Conservation (phyloP, 2,329 filamentous ascomycete genomes). For the Fusarium concolor region DNA sequence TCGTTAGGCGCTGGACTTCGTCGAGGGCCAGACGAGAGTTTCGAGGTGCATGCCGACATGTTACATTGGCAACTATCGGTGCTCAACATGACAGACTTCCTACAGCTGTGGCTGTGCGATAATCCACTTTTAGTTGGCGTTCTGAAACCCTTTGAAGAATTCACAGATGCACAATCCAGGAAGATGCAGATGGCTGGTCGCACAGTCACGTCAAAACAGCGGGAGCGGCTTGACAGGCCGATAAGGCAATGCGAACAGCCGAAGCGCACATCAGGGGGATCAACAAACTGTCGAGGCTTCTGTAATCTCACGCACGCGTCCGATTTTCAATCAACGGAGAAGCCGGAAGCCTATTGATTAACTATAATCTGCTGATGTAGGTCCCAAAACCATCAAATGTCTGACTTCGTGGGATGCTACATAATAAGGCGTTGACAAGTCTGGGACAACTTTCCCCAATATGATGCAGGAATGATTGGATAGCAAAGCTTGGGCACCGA, state of each 20-base stretch:
- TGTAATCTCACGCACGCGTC: not conserved
- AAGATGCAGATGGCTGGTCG: slow-evolving; percentile 27
- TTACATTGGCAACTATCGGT: slow-evolving; percentile 12
- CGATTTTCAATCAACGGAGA: slow-evolving; percentile 9
- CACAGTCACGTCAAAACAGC: slow-evolving; percentile 40
- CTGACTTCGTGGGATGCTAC: slow-evolving; percentile 29
- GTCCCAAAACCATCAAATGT: slow-evolving; percentile 17
- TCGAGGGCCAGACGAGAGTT: not conserved
- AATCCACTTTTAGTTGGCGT: slow-evolving; percentile 10
- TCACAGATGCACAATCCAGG: slow-evolving; percentile 24
- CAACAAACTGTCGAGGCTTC: slow-evolving; percentile 4
- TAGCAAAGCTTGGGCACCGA: slow-evolving; percentile 41
- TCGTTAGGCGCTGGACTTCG: not conserved
- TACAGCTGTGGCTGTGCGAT: slow-evolving; percentile 15
- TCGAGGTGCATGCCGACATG: not conserved
- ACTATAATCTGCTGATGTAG: slow-evolving; percentile 24
- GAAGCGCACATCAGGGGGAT: slow-evolving; percentile 24
- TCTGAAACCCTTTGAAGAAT: slow-evolving; percentile 12
- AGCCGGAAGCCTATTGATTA: slow-evolving; percentile 20
- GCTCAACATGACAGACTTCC: slow-evolving; percentile 12
- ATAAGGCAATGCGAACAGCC: slow-evolving; percentile 35
- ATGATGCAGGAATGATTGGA: slow-evolving; percentile 42
- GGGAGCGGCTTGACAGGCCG: slow-evolving; percentile 27
- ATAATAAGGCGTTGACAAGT: slow-evolving; percentile 21
- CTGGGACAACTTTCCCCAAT: slow-evolving; percentile 2